Conservation (phyloP, 78 protist genomes). For the Bigelowiella natans region DNA sequence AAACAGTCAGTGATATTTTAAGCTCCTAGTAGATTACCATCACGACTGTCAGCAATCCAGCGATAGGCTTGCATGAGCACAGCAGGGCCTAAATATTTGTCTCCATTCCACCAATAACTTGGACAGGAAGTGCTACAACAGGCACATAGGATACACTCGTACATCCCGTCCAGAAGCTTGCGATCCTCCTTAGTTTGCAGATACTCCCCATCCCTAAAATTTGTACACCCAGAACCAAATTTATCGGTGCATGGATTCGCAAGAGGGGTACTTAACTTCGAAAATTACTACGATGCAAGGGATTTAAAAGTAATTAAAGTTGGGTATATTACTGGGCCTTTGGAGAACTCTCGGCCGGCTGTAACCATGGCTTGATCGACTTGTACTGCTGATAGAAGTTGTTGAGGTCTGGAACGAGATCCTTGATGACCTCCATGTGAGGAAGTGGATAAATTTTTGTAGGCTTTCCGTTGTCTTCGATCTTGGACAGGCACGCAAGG, state of each 20-base stretch:
- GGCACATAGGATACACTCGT: slow-evolving; percentile 47
- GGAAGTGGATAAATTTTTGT: slow-evolving; percentile 39
- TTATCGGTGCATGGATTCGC: no score
- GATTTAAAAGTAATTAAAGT: no score
- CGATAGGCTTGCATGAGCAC: slow-evolving; percentile 52
- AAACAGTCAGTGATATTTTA: no score
- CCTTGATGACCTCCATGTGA: slow-evolving; percentile 49
- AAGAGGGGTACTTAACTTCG: no score
- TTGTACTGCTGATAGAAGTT: slow-evolving; percentile 43
- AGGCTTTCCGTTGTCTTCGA: neutral
- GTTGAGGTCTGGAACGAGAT: slow-evolving; percentile 35
- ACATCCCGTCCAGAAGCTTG: slow-evolving; percentile 23
- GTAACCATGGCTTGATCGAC: slow-evolving; percentile 36
- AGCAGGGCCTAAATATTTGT: slow-evolving; percentile 48
- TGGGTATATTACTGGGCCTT: neutral
- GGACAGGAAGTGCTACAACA: slow-evolving; percentile 54
- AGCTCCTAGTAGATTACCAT: neutral
- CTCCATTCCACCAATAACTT: slow-evolving; percentile 39
- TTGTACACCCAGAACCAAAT: no score
- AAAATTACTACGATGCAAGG: no score
- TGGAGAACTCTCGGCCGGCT: neutral
- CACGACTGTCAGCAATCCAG: slow-evolving; percentile 46
- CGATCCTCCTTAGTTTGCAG: slow-evolving; percentile 31
- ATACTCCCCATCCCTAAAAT: neutral
- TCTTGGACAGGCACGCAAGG: slow-evolving; percentile 33